Evolutionary conservation across 2,329 filamentous ascomycete species (phyloP).

Genomic region (Nothophaeocryptopus gaeumannii): DNA sequence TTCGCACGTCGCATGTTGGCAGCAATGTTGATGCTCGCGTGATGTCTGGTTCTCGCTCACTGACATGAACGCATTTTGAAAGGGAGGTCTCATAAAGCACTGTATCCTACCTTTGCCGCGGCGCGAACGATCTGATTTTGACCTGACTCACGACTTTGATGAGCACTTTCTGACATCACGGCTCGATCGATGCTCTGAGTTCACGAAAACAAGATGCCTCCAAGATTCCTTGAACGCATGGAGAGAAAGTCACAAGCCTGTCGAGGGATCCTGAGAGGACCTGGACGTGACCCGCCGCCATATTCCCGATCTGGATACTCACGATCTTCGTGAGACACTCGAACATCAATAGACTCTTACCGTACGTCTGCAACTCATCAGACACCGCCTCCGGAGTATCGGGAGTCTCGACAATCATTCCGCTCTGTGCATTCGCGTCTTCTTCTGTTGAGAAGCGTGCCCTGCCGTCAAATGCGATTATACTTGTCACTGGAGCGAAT

Average conservation of each 20-base stretch:
- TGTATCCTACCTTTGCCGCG: too few species aligned
- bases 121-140: too few species aligned
- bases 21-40: too few species aligned
- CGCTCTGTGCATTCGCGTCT: too few species aligned
- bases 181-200: too few species aligned
- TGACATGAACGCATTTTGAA: too few species aligned
- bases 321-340: conserved; percentile 1
- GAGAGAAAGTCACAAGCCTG: conserved; percentile 13
- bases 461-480: conserved; percentile 1
- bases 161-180: too few species aligned
- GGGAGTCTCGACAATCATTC: too few species aligned
- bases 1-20: too few species aligned
- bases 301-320: conserved; percentile 9
- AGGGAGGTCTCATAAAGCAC: too few species aligned
- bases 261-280: conserved; percentile 15
- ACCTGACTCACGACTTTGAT: too few species aligned
- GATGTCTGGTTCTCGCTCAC: too few species aligned
- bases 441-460: background rate
- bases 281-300: conserved; percentile 16
- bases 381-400: conserved; percentile 6
- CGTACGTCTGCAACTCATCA: background rate
- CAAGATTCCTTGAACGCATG: conserved; percentile 21
- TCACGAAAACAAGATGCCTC: conserved; percentile 8
- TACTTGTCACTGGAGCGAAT: conserved; percentile 27
- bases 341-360: background rate